Base-by-base conservation (phyloP, 352 stramenopile species). In the Phytopythium kandeliae region DNA sequence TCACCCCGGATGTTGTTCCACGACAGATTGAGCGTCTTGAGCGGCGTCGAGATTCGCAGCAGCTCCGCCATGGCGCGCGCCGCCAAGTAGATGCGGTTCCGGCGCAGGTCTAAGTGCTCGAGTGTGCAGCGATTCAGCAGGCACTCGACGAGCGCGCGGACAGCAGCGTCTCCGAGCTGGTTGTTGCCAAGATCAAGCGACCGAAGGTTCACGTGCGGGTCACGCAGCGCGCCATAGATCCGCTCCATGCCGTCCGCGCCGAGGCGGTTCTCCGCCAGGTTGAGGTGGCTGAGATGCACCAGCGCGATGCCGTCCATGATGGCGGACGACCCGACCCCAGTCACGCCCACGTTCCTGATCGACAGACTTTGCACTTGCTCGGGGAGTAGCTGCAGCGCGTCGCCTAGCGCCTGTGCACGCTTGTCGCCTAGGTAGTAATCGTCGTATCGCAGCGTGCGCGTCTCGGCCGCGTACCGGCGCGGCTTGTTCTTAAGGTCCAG, bases 341-440 rank as follows among this genome's bases (percentile, higher is more conserved):
- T 73, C 48, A 90, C 67, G 15, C 79, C 79, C 0, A 86, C 70
- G 42, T 88, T 86, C 47, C 78, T 85, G 76, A 90, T 85, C 7
- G 76, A 86, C 11, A 90, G 42, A 11, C 71, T 62, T 37, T 78
- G 67, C n/a, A 90, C 62, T 7, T 65, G 55, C 2, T 86, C 61
- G 10, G 76, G 70, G 13, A 90, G 54, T 0, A 88, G 50, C 28
- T 83, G 65, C 11, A 90, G 60, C 7, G 79, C 73, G 25, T 78
- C 59, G 1, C 79, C 79, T 26, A 90, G 62, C 0, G 79, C 76
- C 28, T 86, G 70, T 1, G 79, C 76, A 1, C 76, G 71, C 40
- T 81, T 69, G 50, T 88, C 76, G 9, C 79, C 76, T 47, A 90
- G 81, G 55, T 82, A 90, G 51, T 88, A 90, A 52, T 90, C 87